Percentiles rank a stretch among this genome's conserved stretches.
Evolutionary conservation across 306 rosid species (phyloP).

Genomic region (Rubus parviflorus): DNA sequence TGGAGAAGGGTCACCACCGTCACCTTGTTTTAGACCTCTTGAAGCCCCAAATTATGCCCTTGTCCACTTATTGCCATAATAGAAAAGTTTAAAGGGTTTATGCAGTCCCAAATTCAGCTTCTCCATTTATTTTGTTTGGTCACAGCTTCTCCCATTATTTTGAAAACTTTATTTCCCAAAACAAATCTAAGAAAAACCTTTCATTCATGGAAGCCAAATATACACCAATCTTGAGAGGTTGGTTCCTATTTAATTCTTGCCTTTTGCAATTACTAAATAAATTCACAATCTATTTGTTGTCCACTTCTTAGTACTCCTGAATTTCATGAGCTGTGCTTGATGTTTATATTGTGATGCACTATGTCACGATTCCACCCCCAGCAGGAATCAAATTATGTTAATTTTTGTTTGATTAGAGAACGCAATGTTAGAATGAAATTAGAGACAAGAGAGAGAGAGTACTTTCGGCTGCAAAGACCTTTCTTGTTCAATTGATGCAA

Average conservation of each 20-base stretch:
- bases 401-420: slow-evolving; percentile 42
- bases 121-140: neutral
- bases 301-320: neutral
- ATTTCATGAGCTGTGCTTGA: neutral
- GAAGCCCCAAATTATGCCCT: neutral
- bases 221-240: neutral
- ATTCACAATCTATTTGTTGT: neutral
- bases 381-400: neutral
- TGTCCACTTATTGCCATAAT: neutral
- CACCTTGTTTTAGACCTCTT: neutral
- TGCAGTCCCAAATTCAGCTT: neutral
- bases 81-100: neutral
- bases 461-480: too few species aligned
- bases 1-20: neutral
- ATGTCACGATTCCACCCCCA: neutral
- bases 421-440: too few species aligned
- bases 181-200: neutral
- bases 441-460: too few species aligned
- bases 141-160: neutral
- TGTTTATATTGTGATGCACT: neutral
- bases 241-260: neutral
- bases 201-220: neutral
- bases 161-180: neutral
- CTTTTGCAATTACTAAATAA: neutral
- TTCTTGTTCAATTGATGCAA: too few species aligned